phyloP scores from a whole-genome alignment of 176 grass and related monocot species.

The Miscanthus lutarioriparius region DNA sequence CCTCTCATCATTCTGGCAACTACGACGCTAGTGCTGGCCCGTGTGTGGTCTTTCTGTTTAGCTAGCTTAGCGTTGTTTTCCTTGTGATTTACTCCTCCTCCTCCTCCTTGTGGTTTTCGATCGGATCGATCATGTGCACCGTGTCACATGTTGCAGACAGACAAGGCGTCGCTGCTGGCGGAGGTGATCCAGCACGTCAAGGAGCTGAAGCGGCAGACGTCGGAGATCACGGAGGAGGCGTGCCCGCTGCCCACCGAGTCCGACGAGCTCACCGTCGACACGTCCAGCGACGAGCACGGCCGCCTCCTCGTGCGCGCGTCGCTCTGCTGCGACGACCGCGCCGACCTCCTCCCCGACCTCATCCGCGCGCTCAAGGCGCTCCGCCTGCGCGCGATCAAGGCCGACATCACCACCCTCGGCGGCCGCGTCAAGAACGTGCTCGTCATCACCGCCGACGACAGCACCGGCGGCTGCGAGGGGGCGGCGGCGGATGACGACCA shows the following conservation, averaged over 20 bases:
- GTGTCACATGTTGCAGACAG: conserved; percentile 53
- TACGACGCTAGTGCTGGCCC: not conserved
- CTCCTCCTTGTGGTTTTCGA: not conserved
- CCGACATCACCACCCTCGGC: conserved; percentile 93
- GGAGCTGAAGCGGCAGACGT: conserved; percentile 94
- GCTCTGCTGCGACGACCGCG: conserved; percentile 95
- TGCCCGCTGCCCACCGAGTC: conserved; percentile 80
- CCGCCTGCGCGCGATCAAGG: conserved; percentile 82
- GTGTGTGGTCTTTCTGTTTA: not conserved
- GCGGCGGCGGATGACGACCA: not conserved
- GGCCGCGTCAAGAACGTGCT: conserved; percentile 94
- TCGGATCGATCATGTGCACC: not conserved
- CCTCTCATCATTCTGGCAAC: conserved; percentile 48
- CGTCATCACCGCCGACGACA: conserved; percentile 67
- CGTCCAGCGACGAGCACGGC: conserved; percentile 80
- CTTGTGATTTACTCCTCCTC: conserved; percentile 38
- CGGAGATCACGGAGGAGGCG: conserved; percentile 78
- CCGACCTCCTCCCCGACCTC: conserved; percentile 93
- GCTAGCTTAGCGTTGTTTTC: not conserved
- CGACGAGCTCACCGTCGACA: conserved; percentile 90
- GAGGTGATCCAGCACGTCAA: conserved; percentile 98
- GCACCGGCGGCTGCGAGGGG: not conserved
- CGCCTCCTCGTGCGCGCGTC: conserved; percentile 73
- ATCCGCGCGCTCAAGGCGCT: conserved; percentile 86
- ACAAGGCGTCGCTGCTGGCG: conserved; percentile 96